phyloP scores from a whole-genome alignment of 2,329 filamentous ascomycete species.

The Lecanicillium sp. region DNA sequence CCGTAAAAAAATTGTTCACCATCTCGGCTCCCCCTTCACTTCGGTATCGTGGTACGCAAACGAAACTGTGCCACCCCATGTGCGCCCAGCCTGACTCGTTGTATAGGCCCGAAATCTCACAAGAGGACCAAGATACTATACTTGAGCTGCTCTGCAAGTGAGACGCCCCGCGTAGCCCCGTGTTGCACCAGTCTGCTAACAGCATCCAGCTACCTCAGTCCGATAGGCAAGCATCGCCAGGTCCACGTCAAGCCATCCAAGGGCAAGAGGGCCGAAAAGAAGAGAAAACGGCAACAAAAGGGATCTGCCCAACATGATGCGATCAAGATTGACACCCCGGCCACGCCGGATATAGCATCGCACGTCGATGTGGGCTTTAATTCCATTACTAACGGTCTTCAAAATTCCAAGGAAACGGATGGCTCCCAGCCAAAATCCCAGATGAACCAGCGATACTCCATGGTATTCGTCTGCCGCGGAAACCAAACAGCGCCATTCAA shows the following conservation, averaged over 20 bases:
- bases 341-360: constrained; percentile 45
- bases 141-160: constrained; percentile 64
- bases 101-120: constrained; percentile 53
- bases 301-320: constrained; percentile 19
- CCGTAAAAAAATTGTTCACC: constrained; percentile 55
- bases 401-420: constrained; percentile 21
- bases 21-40: constrained; percentile 61
- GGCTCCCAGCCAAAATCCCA: background rate
- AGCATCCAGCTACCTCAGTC: constrained; percentile 49
- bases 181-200: constrained; percentile 12
- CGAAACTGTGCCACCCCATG: background rate
- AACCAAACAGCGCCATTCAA: constrained; percentile 53
- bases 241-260: constrained; percentile 50
- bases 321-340: constrained; percentile 20
- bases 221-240: constrained; percentile 56
- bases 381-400: constrained; percentile 54
- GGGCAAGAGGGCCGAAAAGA: constrained; percentile 51
- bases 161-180: constrained; percentile 17
- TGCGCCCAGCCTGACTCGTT: background rate
- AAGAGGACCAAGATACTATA: constrained; percentile 56
- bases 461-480: constrained; percentile 53
- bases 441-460: constrained; percentile 33
- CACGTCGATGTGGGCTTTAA: constrained; percentile 61
- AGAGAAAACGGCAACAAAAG: constrained; percentile 39
- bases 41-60: constrained; percentile 50